Evolutionary conservation across 148 eudicot species (phyloP), one percentile per base, ranked within the genome.

Genomic region (Agrostemma githago): DNA sequence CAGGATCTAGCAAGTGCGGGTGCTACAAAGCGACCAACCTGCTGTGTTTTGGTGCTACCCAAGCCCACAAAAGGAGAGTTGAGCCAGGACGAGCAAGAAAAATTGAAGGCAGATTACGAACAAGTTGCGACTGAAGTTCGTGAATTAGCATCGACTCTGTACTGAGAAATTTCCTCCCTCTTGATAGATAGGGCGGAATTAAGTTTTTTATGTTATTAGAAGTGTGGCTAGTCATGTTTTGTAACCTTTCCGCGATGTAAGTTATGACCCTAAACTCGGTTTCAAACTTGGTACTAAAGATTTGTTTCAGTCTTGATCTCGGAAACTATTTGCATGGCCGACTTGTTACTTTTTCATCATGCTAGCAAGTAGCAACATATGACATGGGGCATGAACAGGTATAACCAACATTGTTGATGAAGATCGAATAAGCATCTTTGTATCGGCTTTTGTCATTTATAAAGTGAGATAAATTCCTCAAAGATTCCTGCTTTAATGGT

Each of bases 1-100:
- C 87, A 95, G 99, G 97, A 92, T 80, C 92, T 95, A 70, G 99
- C 99, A 0, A 95, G 86, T 82, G 99, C 99, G 2, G 97, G 97
- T 51, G 83, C 97, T n/a, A 95, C 99, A 44, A 95, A 95, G 87
- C 81, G 97, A 77, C 97, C 99, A 17, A 95, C 97, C 19, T 95
- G 99, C 79, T 95, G 99, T 71, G 99, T 95, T 60, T 75, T 95
- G 77, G 97, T 95, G 77, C 76, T 80, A 68, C 85, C 89, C 42
- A 92, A 95, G 83, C 98, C 98, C 4, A 75, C 89, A 8, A 93
- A 93, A 81, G 98, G 98, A 39, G 98, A 89, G 62, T 70, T 93
- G 53, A 80, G 76, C 60, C 79, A 81, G 61, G 98, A 91, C 34
- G 92, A 89, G 14, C 86, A 82, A 70, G 92, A 86, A 53, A 89